Conservation (phyloP, 1,139 yeast species). For the Zygosaccharomyces pseudobailii region DNA sequence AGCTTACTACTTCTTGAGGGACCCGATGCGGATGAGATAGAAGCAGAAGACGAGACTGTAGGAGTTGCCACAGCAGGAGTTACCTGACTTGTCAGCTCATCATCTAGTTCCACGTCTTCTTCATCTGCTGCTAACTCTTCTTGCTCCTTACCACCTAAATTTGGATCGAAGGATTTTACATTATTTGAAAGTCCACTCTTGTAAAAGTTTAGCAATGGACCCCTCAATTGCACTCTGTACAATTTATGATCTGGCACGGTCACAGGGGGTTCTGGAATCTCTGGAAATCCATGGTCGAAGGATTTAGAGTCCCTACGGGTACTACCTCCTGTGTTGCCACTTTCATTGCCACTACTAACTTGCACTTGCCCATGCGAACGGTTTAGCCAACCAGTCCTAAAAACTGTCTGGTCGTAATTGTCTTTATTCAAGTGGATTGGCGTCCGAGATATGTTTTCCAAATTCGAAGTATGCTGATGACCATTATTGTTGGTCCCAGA, state of each 20-base stretch:
- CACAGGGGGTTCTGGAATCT: constrained; percentile 13
- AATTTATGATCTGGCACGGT: constrained; percentile 37
- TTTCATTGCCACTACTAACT: constrained; percentile 9
- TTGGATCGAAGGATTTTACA: constrained; percentile 44
- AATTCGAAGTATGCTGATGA: neutral
- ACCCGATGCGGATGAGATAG: neutral
- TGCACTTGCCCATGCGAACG: constrained; percentile 42
- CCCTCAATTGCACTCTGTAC: constrained; percentile 60
- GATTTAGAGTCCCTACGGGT: constrained; percentile 31
- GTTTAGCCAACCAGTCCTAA: constrained; percentile 47
- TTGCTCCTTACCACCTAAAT: constrained; percentile 12
- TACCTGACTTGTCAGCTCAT: constrained; percentile 1
- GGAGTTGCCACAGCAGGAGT: constrained; percentile 4
- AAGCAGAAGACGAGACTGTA: neutral
- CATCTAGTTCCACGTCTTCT: neutral
- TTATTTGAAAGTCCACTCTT: constrained; percentile 48
- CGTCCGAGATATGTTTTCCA: neutral
- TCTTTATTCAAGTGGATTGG: constrained; percentile 24
- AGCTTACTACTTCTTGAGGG: constrained; percentile 1
- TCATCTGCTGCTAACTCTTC: constrained; percentile 2
- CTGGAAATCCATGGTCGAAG: constrained; percentile 9
- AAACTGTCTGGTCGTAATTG: constrained; percentile 37
- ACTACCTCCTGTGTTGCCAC: constrained; percentile 2
- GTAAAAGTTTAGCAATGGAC: constrained; percentile 54
- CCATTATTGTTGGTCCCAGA: neutral